phyloP scores from a whole-genome alignment of 2,329 filamentous ascomycete species.

The Cercospora sp. region DNA sequence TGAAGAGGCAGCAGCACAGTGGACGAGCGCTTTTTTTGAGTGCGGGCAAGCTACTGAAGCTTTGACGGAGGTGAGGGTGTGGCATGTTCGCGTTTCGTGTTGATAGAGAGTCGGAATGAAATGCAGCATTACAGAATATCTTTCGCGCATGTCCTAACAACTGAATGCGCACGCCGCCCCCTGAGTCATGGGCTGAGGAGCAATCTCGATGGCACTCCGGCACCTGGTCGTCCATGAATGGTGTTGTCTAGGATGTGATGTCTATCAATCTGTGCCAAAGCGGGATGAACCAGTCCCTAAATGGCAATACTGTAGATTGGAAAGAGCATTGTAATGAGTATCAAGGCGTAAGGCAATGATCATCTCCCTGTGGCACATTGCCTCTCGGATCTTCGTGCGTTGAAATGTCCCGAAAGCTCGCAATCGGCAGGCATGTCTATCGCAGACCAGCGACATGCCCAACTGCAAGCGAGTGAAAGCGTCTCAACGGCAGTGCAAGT shows the following conservation, averaged over 20 bases:
- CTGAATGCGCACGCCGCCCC: not conserved
- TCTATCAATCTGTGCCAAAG: not conserved
- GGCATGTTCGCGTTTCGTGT: constrained; percentile 18
- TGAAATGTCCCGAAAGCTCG: not conserved
- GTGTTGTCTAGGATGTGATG: not conserved
- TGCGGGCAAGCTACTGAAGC: not conserved
- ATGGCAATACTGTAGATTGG: not conserved
- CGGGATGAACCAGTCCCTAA: not conserved
- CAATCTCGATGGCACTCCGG: constrained; percentile 4
- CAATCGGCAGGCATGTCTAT: not conserved
- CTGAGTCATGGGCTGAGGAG: not conserved
- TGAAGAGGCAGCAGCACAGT: not conserved
- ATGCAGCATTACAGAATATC: constrained; percentile 1
- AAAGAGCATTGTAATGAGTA: not conserved
- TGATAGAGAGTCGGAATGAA: constrained; percentile 17
- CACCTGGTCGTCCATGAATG: not conserved
- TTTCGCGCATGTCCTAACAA: not conserved
- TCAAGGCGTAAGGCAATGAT: not conserved
- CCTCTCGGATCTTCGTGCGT: not conserved
- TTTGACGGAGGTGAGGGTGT: constrained; percentile 10
- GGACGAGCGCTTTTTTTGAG: not conserved
- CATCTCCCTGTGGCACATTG: not conserved
- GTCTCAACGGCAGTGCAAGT: not conserved
- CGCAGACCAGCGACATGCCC: not conserved
- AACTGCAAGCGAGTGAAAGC: not conserved